Base-by-base conservation (phyloP, 306 rosid species). In the Dalbergia cultrata region DNA sequence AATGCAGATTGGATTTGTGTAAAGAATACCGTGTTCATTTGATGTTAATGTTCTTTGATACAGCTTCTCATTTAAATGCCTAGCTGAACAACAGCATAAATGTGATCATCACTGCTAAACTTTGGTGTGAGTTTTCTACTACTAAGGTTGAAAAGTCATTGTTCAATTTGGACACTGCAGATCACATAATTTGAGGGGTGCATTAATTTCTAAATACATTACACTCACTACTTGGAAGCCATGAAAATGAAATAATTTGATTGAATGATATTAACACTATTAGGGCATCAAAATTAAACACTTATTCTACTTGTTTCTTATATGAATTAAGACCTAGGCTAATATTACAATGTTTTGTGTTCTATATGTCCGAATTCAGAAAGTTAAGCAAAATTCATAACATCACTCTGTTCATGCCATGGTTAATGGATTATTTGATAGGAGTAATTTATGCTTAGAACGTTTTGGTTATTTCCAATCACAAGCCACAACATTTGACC, bases 401-500 rank as follows among this genome's bases (percentile, higher is more conserved):
- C 58, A 59, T 19, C 26, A 78, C 34, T 35, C 33, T 77, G 54
- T 35, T 53, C 31, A 26, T 2, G 31, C 31, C 22, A 60, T 60
- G 22, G 21, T 21, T 18, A 81, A 17, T 58, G 58, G 65, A 49
- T 35, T 49, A 58, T 57, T 70, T 18, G 58, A 59, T 62, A 7
- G 41, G 61, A 74, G 22, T 22, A 18, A 45, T 19, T 56, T 56
- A 31, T 10, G 57, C 50, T n/a, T 34, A 21, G 45, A 79, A 18
- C 11, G 17, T 35, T 73, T 22, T 39, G 70, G 47, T 43, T 56
- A 73, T 47, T 39, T 65, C 19, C 70, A 78, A 58, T 50, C 72
- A 77, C 58, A 57, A 72, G 61, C 68, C 76, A 81, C 52, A 35
- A 76, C 33, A 70, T 59, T 71, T 63, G 22, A 77, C 13, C 72